Conservation (phyloP, 192 early-diverging fungal species). For the Funneliformis mosseae region DNA sequence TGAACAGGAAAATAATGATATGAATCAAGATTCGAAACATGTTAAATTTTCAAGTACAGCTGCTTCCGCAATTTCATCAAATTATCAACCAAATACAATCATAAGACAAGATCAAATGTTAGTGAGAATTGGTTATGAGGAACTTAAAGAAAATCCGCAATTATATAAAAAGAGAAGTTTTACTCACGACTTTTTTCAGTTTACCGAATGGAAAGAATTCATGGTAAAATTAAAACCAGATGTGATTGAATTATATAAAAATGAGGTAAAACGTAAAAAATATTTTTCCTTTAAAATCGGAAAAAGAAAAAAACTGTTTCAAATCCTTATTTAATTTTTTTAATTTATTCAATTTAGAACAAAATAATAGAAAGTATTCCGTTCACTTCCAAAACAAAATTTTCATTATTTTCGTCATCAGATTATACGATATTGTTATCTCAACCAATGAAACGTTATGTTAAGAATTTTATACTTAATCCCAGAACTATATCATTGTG, state of each 20-base stretch:
- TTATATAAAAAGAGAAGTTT: not conserved
- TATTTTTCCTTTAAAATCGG: not conserved
- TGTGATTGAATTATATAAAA: not conserved
- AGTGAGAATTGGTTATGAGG: not conserved
- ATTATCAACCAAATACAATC: not conserved
- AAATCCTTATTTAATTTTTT: no score
- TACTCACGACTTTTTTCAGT: not conserved
- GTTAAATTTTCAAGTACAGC: not conserved
- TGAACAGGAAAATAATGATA: not conserved
- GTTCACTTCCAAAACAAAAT: not conserved
- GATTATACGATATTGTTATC: conserved; percentile 43
- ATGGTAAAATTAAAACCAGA: not conserved
- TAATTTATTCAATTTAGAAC: not conserved
- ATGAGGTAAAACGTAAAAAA: not conserved
- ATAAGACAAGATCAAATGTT: not conserved
- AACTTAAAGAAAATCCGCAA: not conserved
- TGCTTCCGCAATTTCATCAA: not conserved
- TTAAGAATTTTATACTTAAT: conserved; percentile 38
- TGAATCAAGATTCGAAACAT: not conserved
- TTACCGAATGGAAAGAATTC: not conserved
- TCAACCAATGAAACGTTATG: conserved; percentile 31
- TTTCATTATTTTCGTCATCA: conserved; percentile 39
- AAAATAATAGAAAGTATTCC: not conserved
- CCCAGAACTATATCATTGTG: conserved; percentile 36
- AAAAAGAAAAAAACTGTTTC: no score